phyloP scores from a whole-genome alignment of 78 protist species.

The Dictyostelium citrinum region DNA sequence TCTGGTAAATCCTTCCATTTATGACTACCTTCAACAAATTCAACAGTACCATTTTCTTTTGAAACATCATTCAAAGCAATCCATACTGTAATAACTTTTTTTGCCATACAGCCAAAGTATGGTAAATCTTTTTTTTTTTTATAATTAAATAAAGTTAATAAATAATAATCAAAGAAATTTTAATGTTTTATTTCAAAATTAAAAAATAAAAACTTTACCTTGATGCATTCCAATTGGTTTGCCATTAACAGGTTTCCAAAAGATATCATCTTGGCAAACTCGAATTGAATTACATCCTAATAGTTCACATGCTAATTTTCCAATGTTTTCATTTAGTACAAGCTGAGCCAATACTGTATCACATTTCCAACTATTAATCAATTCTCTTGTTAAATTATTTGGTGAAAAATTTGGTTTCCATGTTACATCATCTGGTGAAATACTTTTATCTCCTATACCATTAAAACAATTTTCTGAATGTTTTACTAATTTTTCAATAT shows the following conservation, averaged over 20 bases:
- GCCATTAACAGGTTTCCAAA: background rate
- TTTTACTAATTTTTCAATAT: background rate
- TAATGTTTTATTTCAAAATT: too few species aligned
- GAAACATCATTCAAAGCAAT: conserved; percentile 42
- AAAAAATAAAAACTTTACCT: background rate
- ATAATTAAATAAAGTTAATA: too few species aligned
- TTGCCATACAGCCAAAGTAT: background rate
- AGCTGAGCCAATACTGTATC: background rate
- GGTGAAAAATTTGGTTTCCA: background rate
- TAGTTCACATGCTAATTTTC: conserved; percentile 2
- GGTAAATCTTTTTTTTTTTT: background rate
- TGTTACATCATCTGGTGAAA: background rate
- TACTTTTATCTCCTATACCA: background rate
- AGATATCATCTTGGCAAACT: conserved; percentile 15
- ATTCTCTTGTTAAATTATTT: background rate
- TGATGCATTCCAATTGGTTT: background rate
- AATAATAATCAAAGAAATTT: too few species aligned
- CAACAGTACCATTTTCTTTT: conserved; percentile 33
- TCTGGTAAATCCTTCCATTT: conserved; percentile 24
- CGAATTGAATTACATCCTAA: conserved; percentile 27
- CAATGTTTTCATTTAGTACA: conserved; percentile 14
- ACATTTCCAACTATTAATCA: background rate
- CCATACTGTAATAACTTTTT: conserved; percentile 32
- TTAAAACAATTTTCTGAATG: background rate
- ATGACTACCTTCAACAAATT: conserved; percentile 43